These are phyloP conservation scores for Phytophthora hybrid DNA, from an alignment of 352 stramenopile genomes.

Conservation along the genomic window DNA sequence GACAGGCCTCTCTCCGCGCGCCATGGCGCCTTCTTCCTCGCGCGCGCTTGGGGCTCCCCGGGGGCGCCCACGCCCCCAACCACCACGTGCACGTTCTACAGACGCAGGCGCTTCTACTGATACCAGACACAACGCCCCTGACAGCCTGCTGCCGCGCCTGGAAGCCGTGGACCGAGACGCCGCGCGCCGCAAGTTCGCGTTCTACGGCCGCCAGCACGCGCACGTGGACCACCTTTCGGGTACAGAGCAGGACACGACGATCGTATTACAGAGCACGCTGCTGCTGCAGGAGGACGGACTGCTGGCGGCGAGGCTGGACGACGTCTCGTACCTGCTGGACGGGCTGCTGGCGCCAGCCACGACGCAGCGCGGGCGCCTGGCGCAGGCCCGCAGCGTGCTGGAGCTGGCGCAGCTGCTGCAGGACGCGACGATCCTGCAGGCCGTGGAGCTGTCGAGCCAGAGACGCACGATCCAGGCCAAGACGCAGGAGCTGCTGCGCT, in stretches of 20 bases:
- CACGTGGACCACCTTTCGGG: conserved; percentile 42
- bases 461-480: conserved; percentile 31
- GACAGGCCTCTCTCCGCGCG: background rate
- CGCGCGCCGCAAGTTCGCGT: conserved; percentile 53
- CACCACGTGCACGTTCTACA: conserved; percentile 1
- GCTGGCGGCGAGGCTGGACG: conserved; percentile 57
- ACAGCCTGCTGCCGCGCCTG: conserved; percentile 22
- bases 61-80: background rate
- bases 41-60: background rate
- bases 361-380: conserved; percentile 9
- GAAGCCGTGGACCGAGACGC: conserved; percentile 37
- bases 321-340: conserved; percentile 70
- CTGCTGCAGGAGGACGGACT: conserved; percentile 70
- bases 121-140: background rate
- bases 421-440: conserved; percentile 41
- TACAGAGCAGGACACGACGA: conserved; percentile 8
- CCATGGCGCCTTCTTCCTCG: conserved; percentile 23
- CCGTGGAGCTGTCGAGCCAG: conserved; percentile 42
- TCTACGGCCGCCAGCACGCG: conserved; percentile 57
- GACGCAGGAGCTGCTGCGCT: conserved; percentile 46
- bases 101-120: conserved; percentile 2
- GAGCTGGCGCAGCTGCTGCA: conserved; percentile 51
- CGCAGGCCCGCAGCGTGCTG: conserved; percentile 44
- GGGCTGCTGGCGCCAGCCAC: conserved; percentile 41
- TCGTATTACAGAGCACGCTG: conserved; percentile 54